Conservation (phyloP, 352 stramenopile genomes). For the Hyaloperonospora brassicae region DNA sequence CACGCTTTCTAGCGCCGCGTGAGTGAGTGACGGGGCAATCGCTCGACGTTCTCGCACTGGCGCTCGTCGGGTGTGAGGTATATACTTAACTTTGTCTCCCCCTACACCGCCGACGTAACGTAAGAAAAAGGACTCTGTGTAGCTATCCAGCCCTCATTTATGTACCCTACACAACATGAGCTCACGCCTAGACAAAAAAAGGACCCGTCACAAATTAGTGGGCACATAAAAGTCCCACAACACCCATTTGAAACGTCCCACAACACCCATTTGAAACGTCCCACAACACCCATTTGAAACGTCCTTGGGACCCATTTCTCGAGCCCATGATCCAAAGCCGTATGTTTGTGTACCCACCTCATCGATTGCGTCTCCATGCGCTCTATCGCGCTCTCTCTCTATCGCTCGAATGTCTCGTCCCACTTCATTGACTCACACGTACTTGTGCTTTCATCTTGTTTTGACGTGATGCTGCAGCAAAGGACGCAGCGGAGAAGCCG, state of each 20-base stretch:
- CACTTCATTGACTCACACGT: no score
- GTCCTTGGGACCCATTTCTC: no score
- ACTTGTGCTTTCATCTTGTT: conserved; percentile 4
- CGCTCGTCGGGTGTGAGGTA: conserved; percentile 25
- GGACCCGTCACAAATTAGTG: not conserved
- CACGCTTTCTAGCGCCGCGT: conserved; percentile 15
- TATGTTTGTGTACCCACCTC: no score
- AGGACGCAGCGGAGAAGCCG: conserved; percentile 66
- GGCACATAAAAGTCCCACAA: no score
- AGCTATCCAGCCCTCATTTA: conserved; percentile 2
- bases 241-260: no score
- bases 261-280: no score
- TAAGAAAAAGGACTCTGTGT: conserved; percentile 25
- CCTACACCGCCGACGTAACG: conserved; percentile 19
- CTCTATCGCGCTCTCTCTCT: not conserved
- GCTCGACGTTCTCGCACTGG: conserved; percentile 25
- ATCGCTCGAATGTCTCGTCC: no score
- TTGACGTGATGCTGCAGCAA: conserved; percentile 54
- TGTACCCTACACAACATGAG: conserved; percentile 6
- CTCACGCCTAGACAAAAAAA: not conserved
- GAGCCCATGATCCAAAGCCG: no score
- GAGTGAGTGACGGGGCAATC: conserved; percentile 16
- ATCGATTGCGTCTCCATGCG: no score
- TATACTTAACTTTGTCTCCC: conserved; percentile 24
- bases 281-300: no score